Evolutionary conservation across 805 yeast genomes (phyloP).

Genomic region (Ogataea haglerorum): DNA sequence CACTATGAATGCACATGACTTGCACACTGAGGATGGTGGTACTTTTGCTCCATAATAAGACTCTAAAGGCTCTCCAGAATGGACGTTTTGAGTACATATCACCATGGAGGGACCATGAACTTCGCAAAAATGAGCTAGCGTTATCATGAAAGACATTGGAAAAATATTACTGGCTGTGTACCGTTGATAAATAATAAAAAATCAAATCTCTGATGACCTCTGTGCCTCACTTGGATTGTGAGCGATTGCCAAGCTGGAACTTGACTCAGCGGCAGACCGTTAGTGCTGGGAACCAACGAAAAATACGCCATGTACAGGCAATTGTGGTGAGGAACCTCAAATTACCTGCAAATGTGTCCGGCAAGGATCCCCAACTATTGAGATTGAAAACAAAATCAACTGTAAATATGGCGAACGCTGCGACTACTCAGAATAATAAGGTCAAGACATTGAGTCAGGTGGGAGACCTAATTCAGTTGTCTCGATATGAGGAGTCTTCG

Average conservation of each 20-base stretch:
- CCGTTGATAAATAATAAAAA: neutral
- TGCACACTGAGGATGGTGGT: slow-evolving; percentile 40
- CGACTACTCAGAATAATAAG: neutral
- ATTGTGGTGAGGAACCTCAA: slow-evolving; percentile 18
- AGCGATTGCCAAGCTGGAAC: slow-evolving; percentile 4
- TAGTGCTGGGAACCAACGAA: slow-evolving; percentile 16
- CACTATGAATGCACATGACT: slow-evolving; percentile 54
- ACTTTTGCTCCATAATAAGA: slow-evolving; percentile 40
- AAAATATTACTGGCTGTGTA: neutral
- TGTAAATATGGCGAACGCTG: neutral
- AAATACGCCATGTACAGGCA: slow-evolving; percentile 28
- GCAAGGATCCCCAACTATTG: slow-evolving; percentile 1
- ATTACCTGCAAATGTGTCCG: neutral
- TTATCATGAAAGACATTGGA: slow-evolving; percentile 41
- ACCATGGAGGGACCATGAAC: slow-evolving; percentile 70
- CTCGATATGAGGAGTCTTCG: neutral
- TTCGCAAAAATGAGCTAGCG: slow-evolving; percentile 75
- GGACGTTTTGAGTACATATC: slow-evolving; percentile 53
- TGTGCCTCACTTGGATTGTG: slow-evolving; percentile 18
- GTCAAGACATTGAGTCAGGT: slow-evolving; percentile 6
- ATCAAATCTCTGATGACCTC: slow-evolving; percentile 16
- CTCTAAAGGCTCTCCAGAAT: slow-evolving; percentile 17
- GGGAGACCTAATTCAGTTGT: slow-evolving; percentile 15
- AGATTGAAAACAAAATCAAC: slow-evolving; percentile 14
- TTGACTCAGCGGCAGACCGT: slow-evolving; percentile 1